Base-by-base conservation (phyloP, 768 basidiomycete species). In the Kwoniella newhampshirensis region DNA sequence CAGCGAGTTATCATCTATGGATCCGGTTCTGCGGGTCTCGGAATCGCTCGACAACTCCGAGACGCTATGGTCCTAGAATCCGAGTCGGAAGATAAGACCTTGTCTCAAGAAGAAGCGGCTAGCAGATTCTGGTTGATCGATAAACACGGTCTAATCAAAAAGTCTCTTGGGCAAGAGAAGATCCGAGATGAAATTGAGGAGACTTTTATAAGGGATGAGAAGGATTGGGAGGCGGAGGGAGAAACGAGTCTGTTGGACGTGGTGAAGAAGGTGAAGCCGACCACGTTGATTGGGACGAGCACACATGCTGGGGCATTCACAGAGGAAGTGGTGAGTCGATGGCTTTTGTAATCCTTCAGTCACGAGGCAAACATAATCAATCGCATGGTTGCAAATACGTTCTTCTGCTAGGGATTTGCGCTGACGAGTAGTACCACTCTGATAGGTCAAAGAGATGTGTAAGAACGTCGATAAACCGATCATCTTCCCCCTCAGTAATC, bases 401-500 rank as follows among this genome's bases (percentile, higher is more conserved):
- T 13, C 51, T 20, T 6, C 18, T 11, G 39, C 26, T 28, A 49
- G 18, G 30, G 45, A 18, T 47, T 9, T 9, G 25, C 6, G 11
- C 49, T 46, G 53, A 6, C 4, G 40, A 23, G n/a, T 46, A 17
- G 4, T 21, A 7, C 15, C 5, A 11, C 13, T 46, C 4, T 28
- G 23, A 8, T 32, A 72, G 70, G 55, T 77, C 44, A 66, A 66
- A 54, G 78, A 78, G 66, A 79, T 92, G 88, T 80, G 82, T 26
- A 83, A 82, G 60, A 79, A 82, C 47, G 82, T 82, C 39, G 86
- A 87, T 21, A 78, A 86, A 57, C 90, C 90, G 0, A 87, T 91
- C 67, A 88, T 93, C 61, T 81, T 91, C 67, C 88, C 90, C 54
- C 80, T 93, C 42, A 86, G 84, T 37, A 93, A 93, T 75, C 91